Base-by-base conservation (phyloP, 768 basidiomycete genomes). In the Lactifluus pinguis region DNA sequence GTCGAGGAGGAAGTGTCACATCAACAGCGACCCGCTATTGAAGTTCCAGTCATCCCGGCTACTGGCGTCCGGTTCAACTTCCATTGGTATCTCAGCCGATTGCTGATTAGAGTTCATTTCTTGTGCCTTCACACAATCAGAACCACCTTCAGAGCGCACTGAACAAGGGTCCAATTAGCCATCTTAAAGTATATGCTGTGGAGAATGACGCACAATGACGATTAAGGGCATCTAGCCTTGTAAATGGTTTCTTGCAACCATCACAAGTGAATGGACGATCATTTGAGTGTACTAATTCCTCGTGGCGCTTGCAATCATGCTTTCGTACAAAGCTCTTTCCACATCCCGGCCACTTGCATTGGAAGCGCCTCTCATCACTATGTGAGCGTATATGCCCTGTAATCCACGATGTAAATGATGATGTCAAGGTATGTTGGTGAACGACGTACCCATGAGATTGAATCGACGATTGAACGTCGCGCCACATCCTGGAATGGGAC, bases 381-480 rank as follows among this genome's bases (percentile, higher is more conserved):
- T 97, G 95, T 14, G 90, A 92, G 45, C 95, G 87, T 67, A 97
- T 79, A 69, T 98, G 95, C n/a, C 95, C 87, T 89, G 64, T 44
- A 60, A 9, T 57, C 15, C 19, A 45, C 32, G 49, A 11, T 6
- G 54, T 61, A 44, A 65, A 55, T 1, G 39, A 38, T 42, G 36
- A 9, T 21, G 29, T 34, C 32, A 9, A 19, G 34, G 34, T 53
- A 58, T 14, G 4, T 41, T 53, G 58, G 53, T 65, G 8, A 59
- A 52, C 57, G 50, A 75, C 77, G 29, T 65, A 88, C 87, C 95
- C 71, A 93, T 93, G 60, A 97, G 72, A 70, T 97, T 97, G 76
- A 97, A 97, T 70, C 92, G 88, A 69, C 92, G 76, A 45, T 95
- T 97, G 74, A 98, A 98, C n/a, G 94, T 95, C 72, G 91, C 93